Percentiles rank a stretch among this genome's conserved stretches.
Conservation (phyloP, 2,329 filamentous ascomycete species). For the Colletotrichum godetiae region DNA sequence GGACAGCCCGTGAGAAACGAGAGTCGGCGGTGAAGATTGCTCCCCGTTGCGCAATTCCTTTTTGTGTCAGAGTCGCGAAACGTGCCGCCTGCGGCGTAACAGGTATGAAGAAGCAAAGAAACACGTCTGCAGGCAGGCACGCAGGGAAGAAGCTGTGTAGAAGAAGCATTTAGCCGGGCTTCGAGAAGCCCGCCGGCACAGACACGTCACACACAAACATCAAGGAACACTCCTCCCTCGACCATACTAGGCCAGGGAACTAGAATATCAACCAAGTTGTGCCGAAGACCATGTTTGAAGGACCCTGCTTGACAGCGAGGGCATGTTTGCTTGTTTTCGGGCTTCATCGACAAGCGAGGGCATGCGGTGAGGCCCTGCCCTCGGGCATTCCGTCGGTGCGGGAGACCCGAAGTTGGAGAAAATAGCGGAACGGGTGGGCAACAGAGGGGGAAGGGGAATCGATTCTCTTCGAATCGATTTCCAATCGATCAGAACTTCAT, state of each 20-base stretch:
- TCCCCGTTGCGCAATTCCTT: background rate
- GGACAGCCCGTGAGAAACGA: background rate
- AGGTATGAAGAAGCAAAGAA: background rate
- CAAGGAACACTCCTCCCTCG: too few species aligned
- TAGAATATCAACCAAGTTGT: background rate
- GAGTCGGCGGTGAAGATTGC: background rate
- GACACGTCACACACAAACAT: background rate
- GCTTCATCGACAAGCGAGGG: background rate
- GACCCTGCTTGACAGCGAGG: background rate
- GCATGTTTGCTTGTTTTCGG: background rate
- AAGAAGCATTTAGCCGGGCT: background rate
- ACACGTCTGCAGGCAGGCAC: background rate
- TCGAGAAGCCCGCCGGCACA: background rate
- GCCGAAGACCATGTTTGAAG: background rate
- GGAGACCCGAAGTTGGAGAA: background rate
- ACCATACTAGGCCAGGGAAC: background rate
- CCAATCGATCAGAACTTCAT: background rate
- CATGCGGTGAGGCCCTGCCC: background rate
- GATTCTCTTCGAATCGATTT: background rate
- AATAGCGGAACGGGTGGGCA: background rate
- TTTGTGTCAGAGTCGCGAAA: background rate
- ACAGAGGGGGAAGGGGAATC: background rate
- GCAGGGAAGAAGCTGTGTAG: background rate
- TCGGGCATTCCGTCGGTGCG: slow-evolving; percentile 1
- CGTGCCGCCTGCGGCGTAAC: background rate